Evolutionary conservation across 208 protist species (phyloP).

Genomic region (Phytomonas francai): DNA sequence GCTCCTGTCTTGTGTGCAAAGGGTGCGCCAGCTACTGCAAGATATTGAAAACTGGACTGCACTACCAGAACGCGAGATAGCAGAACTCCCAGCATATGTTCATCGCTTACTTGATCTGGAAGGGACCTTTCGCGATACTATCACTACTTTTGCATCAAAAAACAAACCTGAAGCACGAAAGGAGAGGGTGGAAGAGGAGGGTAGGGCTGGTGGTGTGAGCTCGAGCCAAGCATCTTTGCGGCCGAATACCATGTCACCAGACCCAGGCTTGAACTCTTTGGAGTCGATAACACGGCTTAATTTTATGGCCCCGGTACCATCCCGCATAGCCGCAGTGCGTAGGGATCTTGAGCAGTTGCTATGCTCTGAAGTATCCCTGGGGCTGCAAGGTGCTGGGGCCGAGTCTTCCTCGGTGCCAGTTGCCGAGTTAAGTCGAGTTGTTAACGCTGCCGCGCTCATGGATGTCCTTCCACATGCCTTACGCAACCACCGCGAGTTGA

Average conservation of each 20-base stretch:
- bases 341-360: constrained; percentile 23
- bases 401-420: background rate
- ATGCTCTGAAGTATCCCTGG: constrained; percentile 15
- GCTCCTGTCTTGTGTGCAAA: constrained; percentile 22
- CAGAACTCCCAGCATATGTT: constrained; percentile 46
- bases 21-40: constrained; percentile 27
- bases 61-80: constrained; percentile 77
- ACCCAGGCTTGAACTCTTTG: constrained; percentile 12
- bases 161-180: background rate
- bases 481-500: background rate
- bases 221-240: background rate
- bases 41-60: constrained; percentile 76
- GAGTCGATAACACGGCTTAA: constrained; percentile 14
- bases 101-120: constrained; percentile 34
- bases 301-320: constrained; percentile 19
- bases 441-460: constrained; percentile 15
- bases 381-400: constrained; percentile 10
- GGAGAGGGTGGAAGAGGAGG: background rate
- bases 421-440: background rate
- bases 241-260: background rate
- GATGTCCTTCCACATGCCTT: background rate
- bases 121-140: constrained; percentile 3
- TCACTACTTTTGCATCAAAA: background rate
- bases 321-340: constrained; percentile 14
- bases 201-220: background rate